phyloP scores from a whole-genome alignment of 2,329 filamentous ascomycete genomes.

The Clonostachys byssicola region DNA sequence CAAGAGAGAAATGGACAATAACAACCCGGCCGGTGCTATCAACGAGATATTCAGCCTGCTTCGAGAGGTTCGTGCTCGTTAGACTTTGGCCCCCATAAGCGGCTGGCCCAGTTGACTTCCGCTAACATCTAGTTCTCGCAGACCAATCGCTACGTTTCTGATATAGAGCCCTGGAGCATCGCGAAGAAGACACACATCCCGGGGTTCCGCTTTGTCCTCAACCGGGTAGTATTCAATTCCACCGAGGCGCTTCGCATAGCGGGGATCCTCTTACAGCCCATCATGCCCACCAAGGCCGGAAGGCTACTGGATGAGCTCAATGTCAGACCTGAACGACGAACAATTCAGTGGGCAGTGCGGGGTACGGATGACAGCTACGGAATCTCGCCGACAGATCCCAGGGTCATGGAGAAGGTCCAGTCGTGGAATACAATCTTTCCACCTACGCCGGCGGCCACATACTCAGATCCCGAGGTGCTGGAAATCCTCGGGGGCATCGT shows the following conservation, averaged over 20 bases:
- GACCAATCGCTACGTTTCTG: slow-evolving; percentile 47
- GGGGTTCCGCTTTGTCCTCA: slow-evolving; percentile 33
- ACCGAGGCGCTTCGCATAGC: slow-evolving; percentile 75
- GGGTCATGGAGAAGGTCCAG: slow-evolving; percentile 26
- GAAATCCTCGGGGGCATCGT: not conserved
- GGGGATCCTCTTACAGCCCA: slow-evolving; percentile 84
- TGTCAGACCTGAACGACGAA: slow-evolving; percentile 59
- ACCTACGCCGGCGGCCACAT: slow-evolving; percentile 10
- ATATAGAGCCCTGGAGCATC: slow-evolving; percentile 64
- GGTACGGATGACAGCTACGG: slow-evolving; percentile 72
- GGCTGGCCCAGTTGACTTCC: not conserved
- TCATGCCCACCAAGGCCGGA: slow-evolving; percentile 76
- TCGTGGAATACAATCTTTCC: slow-evolving; percentile 47
- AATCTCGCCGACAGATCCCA: slow-evolving; percentile 8
- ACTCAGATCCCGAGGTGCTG: not conserved
- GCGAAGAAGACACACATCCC: slow-evolving; percentile 22
- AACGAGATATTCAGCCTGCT: slow-evolving; percentile 60
- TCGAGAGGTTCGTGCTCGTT: slow-evolving; percentile 40
- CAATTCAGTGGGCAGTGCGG: slow-evolving; percentile 55
- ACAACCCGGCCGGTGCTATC: slow-evolving; percentile 63
- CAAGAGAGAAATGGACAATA: slow-evolving; percentile 53
- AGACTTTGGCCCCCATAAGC: too few species aligned
- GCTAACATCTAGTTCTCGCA: slow-evolving; percentile 11
- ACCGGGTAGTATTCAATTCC: slow-evolving; percentile 63
- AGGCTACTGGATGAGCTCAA: slow-evolving; percentile 74